phyloP scores from a whole-genome alignment of 306 rosid genomes.

The Dicorynia guianensis region DNA sequence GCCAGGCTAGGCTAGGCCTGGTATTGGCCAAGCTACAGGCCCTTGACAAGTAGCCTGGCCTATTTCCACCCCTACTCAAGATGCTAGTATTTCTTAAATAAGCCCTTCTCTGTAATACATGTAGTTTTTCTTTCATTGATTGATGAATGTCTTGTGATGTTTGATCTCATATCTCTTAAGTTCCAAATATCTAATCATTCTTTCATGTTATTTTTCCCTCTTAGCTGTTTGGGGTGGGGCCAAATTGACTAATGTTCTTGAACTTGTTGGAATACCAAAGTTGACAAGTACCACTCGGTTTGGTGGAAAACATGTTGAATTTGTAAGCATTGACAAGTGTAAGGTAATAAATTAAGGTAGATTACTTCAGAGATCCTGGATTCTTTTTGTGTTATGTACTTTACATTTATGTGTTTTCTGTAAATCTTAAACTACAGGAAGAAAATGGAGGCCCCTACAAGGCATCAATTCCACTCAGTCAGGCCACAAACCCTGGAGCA shows the following conservation, averaged over 20 bases:
- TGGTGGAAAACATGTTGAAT: slow-evolving; percentile 96
- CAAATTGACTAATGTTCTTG: slow-evolving; percentile 85
- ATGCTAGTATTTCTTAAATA: no score
- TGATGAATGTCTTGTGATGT: slow-evolving; percentile 22
- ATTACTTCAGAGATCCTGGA: not conserved
- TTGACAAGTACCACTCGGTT: slow-evolving; percentile 57
- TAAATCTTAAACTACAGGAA: slow-evolving; percentile 58
- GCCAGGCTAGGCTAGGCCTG: no score
- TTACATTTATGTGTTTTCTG: slow-evolving; percentile 22
- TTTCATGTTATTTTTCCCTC: slow-evolving; percentile 32
- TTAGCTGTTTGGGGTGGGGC: slow-evolving; percentile 97
- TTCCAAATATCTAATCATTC: not conserved
- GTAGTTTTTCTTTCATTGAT: not conserved
- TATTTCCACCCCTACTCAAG: no score
- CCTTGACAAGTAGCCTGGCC: no score
- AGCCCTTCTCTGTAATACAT: not conserved
- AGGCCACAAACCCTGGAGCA: slow-evolving; percentile 91
- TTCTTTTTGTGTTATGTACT: slow-evolving; percentile 17
- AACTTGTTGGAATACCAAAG: slow-evolving; percentile 82
- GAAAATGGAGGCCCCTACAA: slow-evolving; percentile 98
- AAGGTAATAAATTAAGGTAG: slow-evolving; percentile 63
- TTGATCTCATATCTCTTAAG: slow-evolving; percentile 24
- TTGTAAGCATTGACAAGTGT: slow-evolving; percentile 88
- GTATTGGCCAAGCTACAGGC: no score
- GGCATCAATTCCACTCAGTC: slow-evolving; percentile 91